Evolutionary conservation across 352 stramenopile species (phyloP).

Genomic region (Phytopythium helicoides): DNA sequence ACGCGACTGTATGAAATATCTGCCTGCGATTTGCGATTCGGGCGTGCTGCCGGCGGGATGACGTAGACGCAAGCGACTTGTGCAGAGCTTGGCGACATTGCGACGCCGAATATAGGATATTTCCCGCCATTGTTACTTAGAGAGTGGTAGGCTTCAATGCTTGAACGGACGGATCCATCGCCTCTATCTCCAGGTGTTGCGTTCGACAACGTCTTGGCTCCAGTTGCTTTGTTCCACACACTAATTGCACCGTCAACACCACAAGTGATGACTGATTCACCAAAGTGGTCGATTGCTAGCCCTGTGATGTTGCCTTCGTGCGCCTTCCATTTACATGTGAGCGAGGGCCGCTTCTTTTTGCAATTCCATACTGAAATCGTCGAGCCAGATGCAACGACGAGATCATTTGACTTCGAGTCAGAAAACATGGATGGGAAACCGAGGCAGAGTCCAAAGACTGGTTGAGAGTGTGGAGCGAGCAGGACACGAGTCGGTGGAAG

Average conservation of each 20-base stretch:
- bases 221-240: slow-evolving; percentile 51
- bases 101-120: slow-evolving; percentile 71
- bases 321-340: slow-evolving; percentile 48
- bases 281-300: slow-evolving; percentile 59
- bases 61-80: slow-evolving; percentile 70
- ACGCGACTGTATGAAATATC: slow-evolving; percentile 85
- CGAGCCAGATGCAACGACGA: slow-evolving; percentile 60
- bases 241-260: slow-evolving; percentile 64
- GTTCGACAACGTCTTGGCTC: slow-evolving; percentile 22
- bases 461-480: slow-evolving; percentile 50
- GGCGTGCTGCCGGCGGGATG: slow-evolving; percentile 70
- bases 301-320: slow-evolving; percentile 72
- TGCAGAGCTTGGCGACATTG: slow-evolving; percentile 66
- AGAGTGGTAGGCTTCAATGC: too few relatives aligned
- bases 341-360: slow-evolving; percentile 39
- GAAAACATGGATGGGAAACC: slow-evolving; percentile 47
- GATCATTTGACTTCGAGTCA: slow-evolving; percentile 47
- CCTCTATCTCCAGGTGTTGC: too few relatives aligned
- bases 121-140: slow-evolving; percentile 16
- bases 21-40: slow-evolving; percentile 78
- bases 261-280: slow-evolving; percentile 56
- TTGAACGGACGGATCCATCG: too few relatives aligned
- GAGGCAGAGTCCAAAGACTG: slow-evolving; percentile 56
- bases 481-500: slow-evolving; percentile 46
- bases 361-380: slow-evolving; percentile 74